phyloP scores from a whole-genome alignment of 1,284 basidiomycete species.

The Ustilago xerochloae region DNA sequence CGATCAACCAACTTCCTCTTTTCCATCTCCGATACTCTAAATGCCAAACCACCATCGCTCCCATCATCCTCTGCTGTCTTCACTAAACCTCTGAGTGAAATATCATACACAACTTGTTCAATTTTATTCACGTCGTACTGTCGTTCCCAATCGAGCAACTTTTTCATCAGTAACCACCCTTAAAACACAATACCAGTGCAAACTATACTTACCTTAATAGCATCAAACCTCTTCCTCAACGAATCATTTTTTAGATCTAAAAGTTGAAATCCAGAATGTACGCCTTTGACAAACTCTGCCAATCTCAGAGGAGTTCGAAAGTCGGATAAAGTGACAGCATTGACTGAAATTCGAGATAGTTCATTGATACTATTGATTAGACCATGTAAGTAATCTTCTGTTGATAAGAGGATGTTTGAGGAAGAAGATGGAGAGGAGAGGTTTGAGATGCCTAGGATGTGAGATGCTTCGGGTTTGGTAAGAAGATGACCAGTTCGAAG shows the following conservation, averaged over 20 bases:
- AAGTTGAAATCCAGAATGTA: conserved; percentile 64
- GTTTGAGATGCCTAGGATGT: conserved; percentile 32
- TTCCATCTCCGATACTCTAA: neutral
- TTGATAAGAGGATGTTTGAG: conserved; percentile 35
- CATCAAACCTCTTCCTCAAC: conserved; percentile 64
- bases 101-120: conserved; percentile 67
- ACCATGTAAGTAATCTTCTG: conserved; percentile 64
- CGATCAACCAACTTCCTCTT: too few species aligned
- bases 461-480: conserved; percentile 33
- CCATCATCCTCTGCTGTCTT: conserved; percentile 9
- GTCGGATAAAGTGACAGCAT: conserved; percentile 56
- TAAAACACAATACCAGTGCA: neutral
- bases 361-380: conserved; percentile 62
- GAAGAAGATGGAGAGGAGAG: neutral
- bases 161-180: too few species aligned
- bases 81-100: conserved; percentile 55
- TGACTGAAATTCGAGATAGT: conserved; percentile 50
- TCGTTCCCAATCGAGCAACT: too few species aligned
- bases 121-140: conserved; percentile 67
- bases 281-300: conserved; percentile 60
- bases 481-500: conserved; percentile 44
- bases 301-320: conserved; percentile 58
- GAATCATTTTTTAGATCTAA: conserved; percentile 67
- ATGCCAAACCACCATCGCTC: conserved; percentile 26
- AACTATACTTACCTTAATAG: conserved; percentile 63